Base-by-base conservation (phyloP, 495 filamentous ascomycete genomes). In the Friedmanniomyces simplex region DNA sequence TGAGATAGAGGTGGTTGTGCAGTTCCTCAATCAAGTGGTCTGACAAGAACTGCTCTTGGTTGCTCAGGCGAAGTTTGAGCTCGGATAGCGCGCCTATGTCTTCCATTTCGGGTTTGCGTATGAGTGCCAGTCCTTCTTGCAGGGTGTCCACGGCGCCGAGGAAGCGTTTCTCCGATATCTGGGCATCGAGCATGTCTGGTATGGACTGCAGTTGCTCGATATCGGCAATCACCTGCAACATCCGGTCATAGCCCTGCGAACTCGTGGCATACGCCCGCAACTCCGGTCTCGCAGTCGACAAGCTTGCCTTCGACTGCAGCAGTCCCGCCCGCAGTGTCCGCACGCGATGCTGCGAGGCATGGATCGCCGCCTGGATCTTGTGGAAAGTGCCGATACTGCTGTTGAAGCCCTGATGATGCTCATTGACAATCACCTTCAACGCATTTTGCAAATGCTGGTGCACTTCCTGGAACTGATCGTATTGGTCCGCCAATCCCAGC, bases 321-420 rank as follows among this genome's bases (percentile, higher is more conserved):
- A 99, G 76, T 11, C 87, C 88, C 54, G 90, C 83, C 68, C 88
- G 90, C 58, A 99, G 73, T 11, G 76, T 75, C 61, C 91, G 82
- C 22, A 97, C 86, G 54, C 91, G 85, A 55, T 79, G 78, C 70
- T 99, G 94, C 13, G 89, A 95, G 32, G 81, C 74, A 59, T 90
- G 86, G 62, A 99, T 95, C 71, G 88, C 95, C 6, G 84, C 79
- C 68, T 97, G 93, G 56, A 99, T 97, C 72, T 91, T 96, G 72
- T 99, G 94, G 65, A 96, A 99, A 16, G 91, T 95, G 68, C 93
- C 94, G 55, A 99, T 97, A 41, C 90, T 95, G 72, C 89, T 96
- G 68, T 96, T 99, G 77, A 99, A 99, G 30, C 90, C 93, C 71
- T 99, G 93, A 63, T 97, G 91, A 67, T 99, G 91, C 72, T 97